Conservation (phyloP, 331 rosid genomes). For the Pyrus hybrid region DNA sequence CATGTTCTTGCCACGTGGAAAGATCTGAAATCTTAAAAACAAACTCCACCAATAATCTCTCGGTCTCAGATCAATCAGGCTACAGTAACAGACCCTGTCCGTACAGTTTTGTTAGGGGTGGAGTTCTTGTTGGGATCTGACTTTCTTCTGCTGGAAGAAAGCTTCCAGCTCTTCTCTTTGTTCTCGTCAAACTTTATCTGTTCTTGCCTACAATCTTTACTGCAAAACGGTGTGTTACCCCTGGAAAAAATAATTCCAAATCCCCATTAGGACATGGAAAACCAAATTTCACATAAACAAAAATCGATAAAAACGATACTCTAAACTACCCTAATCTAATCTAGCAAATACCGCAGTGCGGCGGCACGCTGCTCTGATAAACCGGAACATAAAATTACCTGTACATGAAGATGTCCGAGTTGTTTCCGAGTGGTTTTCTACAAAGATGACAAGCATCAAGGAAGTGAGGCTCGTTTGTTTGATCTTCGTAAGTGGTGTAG, state of each 20-base stretch:
- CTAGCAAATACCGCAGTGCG: neutral
- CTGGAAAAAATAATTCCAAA: slow-evolving; percentile 25
- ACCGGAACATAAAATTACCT: slow-evolving; percentile 24
- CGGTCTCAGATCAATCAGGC: slow-evolving; percentile 23
- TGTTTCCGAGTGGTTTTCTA: slow-evolving; percentile 53
- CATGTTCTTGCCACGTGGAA: slow-evolving; percentile 4
- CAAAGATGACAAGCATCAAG: slow-evolving; percentile 88
- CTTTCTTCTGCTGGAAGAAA: slow-evolving; percentile 41
- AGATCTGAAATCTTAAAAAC: neutral
- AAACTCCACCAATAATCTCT: neutral
- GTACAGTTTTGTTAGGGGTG: slow-evolving; percentile 35
- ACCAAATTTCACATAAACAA: neutral
- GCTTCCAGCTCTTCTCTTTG: slow-evolving; percentile 58
- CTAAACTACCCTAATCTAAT: neutral
- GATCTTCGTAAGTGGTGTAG: slow-evolving; percentile 34
- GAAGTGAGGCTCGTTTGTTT: slow-evolving; percentile 56
- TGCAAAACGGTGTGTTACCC: slow-evolving; percentile 90
- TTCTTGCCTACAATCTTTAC: slow-evolving; percentile 86
- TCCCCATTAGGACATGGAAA: slow-evolving; percentile 3
- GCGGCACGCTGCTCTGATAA: neutral
- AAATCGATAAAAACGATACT: neutral
- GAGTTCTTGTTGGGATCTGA: slow-evolving; percentile 50
- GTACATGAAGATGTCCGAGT: slow-evolving; percentile 88
- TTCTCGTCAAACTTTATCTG: slow-evolving; percentile 75
- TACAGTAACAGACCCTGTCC: slow-evolving; percentile 66